Evolutionary conservation across 768 basidiomycete genomes (phyloP).

Genomic region (Boletus vinaceobasis): DNA sequence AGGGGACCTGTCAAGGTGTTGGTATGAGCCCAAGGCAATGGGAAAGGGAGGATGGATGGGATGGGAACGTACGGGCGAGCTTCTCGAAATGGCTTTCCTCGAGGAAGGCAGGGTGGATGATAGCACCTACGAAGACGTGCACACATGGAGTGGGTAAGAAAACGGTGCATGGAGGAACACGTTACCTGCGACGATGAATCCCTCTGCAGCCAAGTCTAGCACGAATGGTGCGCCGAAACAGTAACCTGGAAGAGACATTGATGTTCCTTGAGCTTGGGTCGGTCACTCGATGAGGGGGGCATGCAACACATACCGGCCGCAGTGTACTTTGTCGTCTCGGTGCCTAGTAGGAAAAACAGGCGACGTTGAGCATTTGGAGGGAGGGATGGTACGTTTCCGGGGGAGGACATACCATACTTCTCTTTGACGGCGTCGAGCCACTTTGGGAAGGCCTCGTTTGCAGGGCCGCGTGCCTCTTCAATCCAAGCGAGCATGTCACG

Average conservation of each 20-base stretch:
- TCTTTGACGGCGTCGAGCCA: constrained; percentile 52
- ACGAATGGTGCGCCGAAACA: constrained; percentile 26
- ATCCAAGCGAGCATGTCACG: constrained; percentile 41
- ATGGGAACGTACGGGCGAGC: constrained; percentile 30
- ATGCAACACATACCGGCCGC: constrained; percentile 38
- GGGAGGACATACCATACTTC: constrained; percentile 38
- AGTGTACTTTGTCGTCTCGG: constrained; percentile 36
- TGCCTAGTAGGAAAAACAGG: constrained; percentile 12
- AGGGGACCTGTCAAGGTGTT: no score
- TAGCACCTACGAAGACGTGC: constrained; percentile 33
- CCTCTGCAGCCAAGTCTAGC: not conserved
- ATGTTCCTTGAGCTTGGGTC: not conserved
- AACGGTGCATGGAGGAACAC: not conserved
- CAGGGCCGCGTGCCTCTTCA: constrained; percentile 25
- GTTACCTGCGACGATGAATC: not conserved
- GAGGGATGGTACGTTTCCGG: not conserved
- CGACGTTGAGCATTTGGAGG: not conserved
- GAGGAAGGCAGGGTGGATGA: constrained; percentile 50
- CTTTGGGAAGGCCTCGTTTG: constrained; percentile 39
- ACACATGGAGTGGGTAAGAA: not conserved
- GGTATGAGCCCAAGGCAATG: not conserved
- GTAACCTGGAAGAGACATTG: not conserved
- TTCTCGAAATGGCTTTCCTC: constrained; percentile 52
- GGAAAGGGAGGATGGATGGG: not conserved
- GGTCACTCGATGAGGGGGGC: no score